A percentile compares a stretch with the other conserved stretches of the same genome.
phyloP scores from a whole-genome alignment of 148 eudicot genomes.

The Rhododendron simsii region DNA sequence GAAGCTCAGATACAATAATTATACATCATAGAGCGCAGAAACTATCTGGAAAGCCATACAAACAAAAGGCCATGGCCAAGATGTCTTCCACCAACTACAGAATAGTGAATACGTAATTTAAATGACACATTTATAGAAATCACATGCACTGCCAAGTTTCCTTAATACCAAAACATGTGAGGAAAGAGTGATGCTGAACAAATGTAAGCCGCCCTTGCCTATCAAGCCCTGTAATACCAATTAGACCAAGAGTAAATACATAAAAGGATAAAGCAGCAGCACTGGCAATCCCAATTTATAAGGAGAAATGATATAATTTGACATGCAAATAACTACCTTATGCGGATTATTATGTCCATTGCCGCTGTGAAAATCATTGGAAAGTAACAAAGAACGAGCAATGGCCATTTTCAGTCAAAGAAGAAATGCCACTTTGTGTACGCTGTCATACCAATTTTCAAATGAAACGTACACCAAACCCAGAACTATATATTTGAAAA shows the following conservation, averaged over 20 bases:
- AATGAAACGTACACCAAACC: conserved; percentile 8
- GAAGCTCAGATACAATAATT: background rate
- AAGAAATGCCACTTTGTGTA: conserved; percentile 1
- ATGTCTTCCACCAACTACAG: background rate
- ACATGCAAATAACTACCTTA: conserved; percentile 28
- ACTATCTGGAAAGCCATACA: background rate
- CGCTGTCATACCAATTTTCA: background rate
- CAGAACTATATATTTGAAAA: background rate
- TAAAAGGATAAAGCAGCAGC: background rate
- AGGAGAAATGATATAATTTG: background rate
- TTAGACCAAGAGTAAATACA: background rate
- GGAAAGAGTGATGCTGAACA: conserved; percentile 22
- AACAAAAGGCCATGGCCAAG: background rate
- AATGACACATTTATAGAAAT: background rate
- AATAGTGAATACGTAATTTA: background rate
- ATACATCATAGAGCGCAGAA: background rate
- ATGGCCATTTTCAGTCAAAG: conserved; percentile 23
- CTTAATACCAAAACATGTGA: conserved; percentile 26
- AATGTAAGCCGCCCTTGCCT: conserved; percentile 16
- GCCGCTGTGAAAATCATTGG: conserved; percentile 14
- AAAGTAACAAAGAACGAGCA: conserved; percentile 23
- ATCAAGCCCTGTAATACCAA: conserved; percentile 8
- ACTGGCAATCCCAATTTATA: background rate
- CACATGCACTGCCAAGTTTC: background rate
- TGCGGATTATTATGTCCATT: conserved; percentile 9